Base-by-base conservation (phyloP, 2,329 filamentous ascomycete genomes). In the Didymella sp. region DNA sequence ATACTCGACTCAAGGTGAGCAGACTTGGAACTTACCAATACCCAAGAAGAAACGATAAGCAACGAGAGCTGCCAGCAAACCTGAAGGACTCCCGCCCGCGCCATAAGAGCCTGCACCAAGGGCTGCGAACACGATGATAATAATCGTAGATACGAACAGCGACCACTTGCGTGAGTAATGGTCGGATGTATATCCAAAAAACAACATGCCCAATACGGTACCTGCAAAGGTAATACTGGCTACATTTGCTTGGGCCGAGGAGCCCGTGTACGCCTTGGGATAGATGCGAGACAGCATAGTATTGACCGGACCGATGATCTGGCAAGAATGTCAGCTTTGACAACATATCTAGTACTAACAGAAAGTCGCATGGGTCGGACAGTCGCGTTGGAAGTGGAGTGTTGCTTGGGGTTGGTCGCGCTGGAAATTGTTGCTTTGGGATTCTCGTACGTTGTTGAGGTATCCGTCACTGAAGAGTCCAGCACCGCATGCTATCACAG, bases 381-480 rank as follows among this genome's bases (percentile, higher is more conserved):
- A 51, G 51, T 48, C 45, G 59, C 51, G 56, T 51, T 28, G 30
- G 54, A 21, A 4, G 41, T 2, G 22, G 9, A n/a, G 9, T 42
- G 41, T 12, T 33, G 30, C 44, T 50, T 9, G 19, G 40, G 43
- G 8, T 3, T 9, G 54, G 49, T 52, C 45, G 60, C 58, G 21
- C 43, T 38, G 55, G 62, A 25, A n/a, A 7, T 15, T n/a, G 38
- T 54, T 37, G 58, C 52, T 40, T 54, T 43, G 40, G 55, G 17
- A 38, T 51, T 33, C 45, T 48, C 67, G 78, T 65, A 92, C 90
- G 70, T 91, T 92, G 77, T 96, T 96, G 72, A 96, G 85, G 75
- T 96, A 96, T 15, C 93, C 93, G 75, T 96, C 93, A 22, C 89
- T 92, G 77, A 96, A 96, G 2, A 96, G 82, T 69, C 93, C 93